A percentile compares a stretch with the other conserved stretches of the same genome.
phyloP scores from a whole-genome alignment of 2,329 filamentous ascomycete genomes.

The Fusarium tupiense region DNA sequence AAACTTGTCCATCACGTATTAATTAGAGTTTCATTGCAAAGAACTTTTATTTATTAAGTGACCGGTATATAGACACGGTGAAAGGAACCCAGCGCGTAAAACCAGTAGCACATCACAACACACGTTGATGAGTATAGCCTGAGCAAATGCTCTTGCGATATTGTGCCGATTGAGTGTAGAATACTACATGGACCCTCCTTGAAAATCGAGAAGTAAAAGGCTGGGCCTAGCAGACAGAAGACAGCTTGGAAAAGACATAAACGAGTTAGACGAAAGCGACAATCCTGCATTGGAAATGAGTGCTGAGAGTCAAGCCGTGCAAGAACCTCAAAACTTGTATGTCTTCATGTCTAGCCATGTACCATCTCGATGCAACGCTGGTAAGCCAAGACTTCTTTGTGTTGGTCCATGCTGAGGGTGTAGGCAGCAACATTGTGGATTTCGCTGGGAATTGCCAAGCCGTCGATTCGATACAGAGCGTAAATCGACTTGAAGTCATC shows the following conservation, averaged over 20 bases:
- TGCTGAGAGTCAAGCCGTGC: background rate
- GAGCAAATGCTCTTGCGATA: background rate
- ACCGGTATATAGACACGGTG: background rate
- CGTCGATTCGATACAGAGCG: too few species aligned
- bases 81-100: rapidly evolving
- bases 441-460: rapidly evolving
- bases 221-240: rapidly evolving
- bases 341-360: background rate
- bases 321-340: background rate
- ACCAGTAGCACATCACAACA: background rate
- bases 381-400: too few species aligned
- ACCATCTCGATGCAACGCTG: too few species aligned
- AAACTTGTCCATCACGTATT: rapidly evolving
- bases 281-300: background rate
- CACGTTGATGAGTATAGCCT: background rate
- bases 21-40: background rate
- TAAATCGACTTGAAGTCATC: too few species aligned
- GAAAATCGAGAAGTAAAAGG: background rate
- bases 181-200: rapidly evolving
- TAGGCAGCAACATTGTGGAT: rapidly evolving
- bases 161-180: background rate
- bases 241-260: background rate
- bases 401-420: rapidly evolving
- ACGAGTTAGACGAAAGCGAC: background rate
- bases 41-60: background rate